Evolutionary conservation across 2,329 filamentous ascomycete genomes (phyloP), one percentile per base, ranked within the genome.

Genomic region (Tolypocladium album): DNA sequence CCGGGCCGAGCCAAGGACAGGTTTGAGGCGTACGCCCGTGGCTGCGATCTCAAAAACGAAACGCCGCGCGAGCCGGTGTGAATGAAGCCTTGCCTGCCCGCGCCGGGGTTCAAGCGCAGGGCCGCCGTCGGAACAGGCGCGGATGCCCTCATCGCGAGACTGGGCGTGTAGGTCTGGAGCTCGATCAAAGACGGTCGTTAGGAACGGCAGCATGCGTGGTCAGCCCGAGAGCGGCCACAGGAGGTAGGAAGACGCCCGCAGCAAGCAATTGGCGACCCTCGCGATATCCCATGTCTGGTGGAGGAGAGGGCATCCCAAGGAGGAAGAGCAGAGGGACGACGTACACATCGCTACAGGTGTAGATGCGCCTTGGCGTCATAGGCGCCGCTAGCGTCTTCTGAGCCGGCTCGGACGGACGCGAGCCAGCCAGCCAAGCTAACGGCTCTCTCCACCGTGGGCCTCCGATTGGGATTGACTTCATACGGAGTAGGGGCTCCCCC

Each of bases 361-460:
- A 50, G 24, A 50, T 31, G 43, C 43, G 43, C n/a, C n/a, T 47
- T 47, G 43, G 56, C 57, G 58, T 59, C 58, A 59, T 59, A 59
- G 58, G 58, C 34, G 22, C 4, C 17, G 24, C 17, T 31, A n/a
- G 47, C 12, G n/a, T 17, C 27, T 7, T n/a, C 43, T 20, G 15
- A 20, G 27, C 34, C 27, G 47, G 47, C 27, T 34, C n/a, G n/a
- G n/a, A n/a, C n/a, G n/a, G n/a, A n/a, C n/a, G n/a, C n/a, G n/a
- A n/a, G n/a, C n/a, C n/a, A n/a, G n/a, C n/a, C n/a, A n/a, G n/a
- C n/a, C n/a, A n/a, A n/a, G n/a, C n/a, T n/a, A n/a, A n/a, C n/a
- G n/a, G n/a, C n/a, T n/a, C n/a, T n/a, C n/a, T n/a, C n/a, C n/a
- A n/a, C n/a, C n/a, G n/a, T n/a, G n/a, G n/a, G n/a, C n/a, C n/a